Conservation (phyloP, 1,284 basidiomycete genomes). For the Rugiboletus extremiorientalis region DNA sequence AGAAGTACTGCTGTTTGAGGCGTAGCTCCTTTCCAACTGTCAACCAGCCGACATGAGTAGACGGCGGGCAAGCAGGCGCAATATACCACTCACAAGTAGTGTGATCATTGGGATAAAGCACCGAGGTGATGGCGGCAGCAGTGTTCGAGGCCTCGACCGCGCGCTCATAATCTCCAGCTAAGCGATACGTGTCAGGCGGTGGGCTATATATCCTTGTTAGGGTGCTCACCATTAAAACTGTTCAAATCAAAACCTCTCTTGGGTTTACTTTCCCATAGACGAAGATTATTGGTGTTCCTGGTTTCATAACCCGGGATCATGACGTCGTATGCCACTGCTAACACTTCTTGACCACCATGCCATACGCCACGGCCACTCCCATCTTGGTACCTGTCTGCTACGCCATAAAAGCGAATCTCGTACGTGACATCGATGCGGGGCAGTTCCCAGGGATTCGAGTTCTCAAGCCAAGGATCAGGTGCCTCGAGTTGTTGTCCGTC, state of each 20-base stretch:
- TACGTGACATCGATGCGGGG: slow-evolving; percentile 81
- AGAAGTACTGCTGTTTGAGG: slow-evolving; percentile 94
- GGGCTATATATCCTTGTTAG: neutral
- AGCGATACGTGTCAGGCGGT: neutral
- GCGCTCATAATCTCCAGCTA: slow-evolving; percentile 87
- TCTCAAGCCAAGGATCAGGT: slow-evolving; percentile 90
- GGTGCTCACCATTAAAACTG: slow-evolving; percentile 78
- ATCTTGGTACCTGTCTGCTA: slow-evolving; percentile 67
- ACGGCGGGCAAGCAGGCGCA: neutral
- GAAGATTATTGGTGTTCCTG: slow-evolving; percentile 74
- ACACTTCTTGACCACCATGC: slow-evolving; percentile 89
- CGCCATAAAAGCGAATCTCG: slow-evolving; percentile 85
- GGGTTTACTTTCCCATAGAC: slow-evolving; percentile 84
- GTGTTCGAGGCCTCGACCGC: slow-evolving; percentile 85
- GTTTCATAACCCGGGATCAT: slow-evolving; percentile 88
- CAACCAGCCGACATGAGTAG: neutral
- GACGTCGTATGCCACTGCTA: slow-evolving; percentile 88
- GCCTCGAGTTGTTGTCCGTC: slow-evolving; percentile 88
- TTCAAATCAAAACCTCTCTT: slow-evolving; percentile 92
- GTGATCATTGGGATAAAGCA: slow-evolving; percentile 85
- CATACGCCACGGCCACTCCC: slow-evolving; percentile 66
- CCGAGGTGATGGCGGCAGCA: slow-evolving; percentile 88
- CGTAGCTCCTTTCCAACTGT: slow-evolving; percentile 87
- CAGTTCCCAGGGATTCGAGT: slow-evolving; percentile 89
- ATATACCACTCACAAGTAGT: slow-evolving; percentile 51